Conservation (phyloP, 2,329 filamentous ascomycete genomes). For the Calonectria hongkongensis region DNA sequence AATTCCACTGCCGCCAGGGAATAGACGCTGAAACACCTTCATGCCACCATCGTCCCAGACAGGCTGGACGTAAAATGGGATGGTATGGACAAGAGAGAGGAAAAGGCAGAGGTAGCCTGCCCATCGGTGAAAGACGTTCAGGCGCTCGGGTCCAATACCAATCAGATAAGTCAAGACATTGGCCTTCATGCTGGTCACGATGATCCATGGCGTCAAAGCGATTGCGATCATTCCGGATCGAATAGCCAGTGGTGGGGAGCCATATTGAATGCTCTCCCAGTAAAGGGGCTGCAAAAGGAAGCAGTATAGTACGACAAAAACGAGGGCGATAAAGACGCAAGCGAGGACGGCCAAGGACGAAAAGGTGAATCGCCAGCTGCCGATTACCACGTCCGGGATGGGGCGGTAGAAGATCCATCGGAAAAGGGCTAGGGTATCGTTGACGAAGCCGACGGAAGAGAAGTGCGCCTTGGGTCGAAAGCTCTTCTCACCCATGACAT, state of each 20-base stretch:
- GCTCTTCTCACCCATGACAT: conserved; percentile 70
- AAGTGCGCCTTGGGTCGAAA: conserved; percentile 82
- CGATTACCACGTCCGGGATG: conserved; percentile 82
- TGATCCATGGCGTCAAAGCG: conserved; percentile 93
- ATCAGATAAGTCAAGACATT: conserved; percentile 90
- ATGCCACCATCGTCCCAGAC: conserved; percentile 88
- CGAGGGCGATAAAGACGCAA: conserved; percentile 80
- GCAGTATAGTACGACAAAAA: conserved; percentile 86
- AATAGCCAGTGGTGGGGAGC: conserved; percentile 91
- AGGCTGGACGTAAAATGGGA: conserved; percentile 93
- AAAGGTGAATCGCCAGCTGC: conserved; percentile 83
- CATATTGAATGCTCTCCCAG: conserved; percentile 89
- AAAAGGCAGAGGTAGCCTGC: conserved; percentile 90
- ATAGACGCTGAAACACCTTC: conserved; percentile 81
- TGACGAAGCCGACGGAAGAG: conserved; percentile 83
- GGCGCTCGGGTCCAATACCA: conserved; percentile 91
- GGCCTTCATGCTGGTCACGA: conserved; percentile 92
- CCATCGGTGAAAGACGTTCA: conserved; percentile 97
- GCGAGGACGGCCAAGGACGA: conserved; percentile 85
- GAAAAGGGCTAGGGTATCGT: conserved; percentile 87
- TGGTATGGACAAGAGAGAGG: conserved; percentile 86
- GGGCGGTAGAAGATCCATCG: conserved; percentile 93
- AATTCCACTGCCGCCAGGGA: conserved; percentile 78
- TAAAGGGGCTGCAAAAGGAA: conserved; percentile 93
- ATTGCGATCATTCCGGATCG: conserved; percentile 94